These are phyloP conservation scores for Aspergillus sp. DNA, from an alignment of 2,329 filamentous ascomycete species.

Conservation along the genomic window DNA sequence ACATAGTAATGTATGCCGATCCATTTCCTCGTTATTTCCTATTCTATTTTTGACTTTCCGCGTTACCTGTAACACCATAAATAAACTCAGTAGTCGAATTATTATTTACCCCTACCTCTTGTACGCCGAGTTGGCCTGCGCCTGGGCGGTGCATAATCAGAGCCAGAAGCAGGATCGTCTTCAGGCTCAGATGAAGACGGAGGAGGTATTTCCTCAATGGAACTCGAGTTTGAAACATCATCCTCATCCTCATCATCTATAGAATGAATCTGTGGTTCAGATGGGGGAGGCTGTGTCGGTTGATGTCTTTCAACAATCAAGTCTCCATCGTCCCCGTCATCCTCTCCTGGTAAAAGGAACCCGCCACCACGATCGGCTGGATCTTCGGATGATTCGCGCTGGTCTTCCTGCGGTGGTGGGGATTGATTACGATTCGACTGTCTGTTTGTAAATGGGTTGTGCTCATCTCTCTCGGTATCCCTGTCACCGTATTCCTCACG, in stretches of 20 bases:
- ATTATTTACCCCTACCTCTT: slow-evolving; percentile 1
- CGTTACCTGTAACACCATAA: too few species aligned
- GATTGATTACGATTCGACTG: not conserved
- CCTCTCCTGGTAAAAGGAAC: slow-evolving; percentile 27
- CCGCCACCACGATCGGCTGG: slow-evolving; percentile 25
- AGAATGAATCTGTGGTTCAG: not conserved
- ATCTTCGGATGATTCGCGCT: slow-evolving; percentile 12
- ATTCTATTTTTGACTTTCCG: too few species aligned
- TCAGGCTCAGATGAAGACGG: slow-evolving; percentile 6
- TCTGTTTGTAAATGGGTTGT: slow-evolving; percentile 32
- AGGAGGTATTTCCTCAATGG: slow-evolving; percentile 7
- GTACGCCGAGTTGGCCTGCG: slow-evolving; percentile 19
- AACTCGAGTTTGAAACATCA: slow-evolving; percentile 2
- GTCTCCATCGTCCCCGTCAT: slow-evolving; percentile 17
- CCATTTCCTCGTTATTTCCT: too few species aligned
- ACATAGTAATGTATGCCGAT: too few species aligned
- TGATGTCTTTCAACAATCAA: slow-evolving; percentile 27
- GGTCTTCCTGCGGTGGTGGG: not conserved
- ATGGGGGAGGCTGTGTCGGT: not conserved
- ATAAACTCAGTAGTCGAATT: too few species aligned
- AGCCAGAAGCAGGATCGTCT: not conserved
- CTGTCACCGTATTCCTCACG: slow-evolving; percentile 67
- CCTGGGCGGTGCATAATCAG: slow-evolving; percentile 16
- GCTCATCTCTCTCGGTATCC: slow-evolving; percentile 24
- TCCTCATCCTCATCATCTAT: slow-evolving; percentile 3